Conservation (phyloP, 345 rosid genomes). For the Lepidium africanum region DNA sequence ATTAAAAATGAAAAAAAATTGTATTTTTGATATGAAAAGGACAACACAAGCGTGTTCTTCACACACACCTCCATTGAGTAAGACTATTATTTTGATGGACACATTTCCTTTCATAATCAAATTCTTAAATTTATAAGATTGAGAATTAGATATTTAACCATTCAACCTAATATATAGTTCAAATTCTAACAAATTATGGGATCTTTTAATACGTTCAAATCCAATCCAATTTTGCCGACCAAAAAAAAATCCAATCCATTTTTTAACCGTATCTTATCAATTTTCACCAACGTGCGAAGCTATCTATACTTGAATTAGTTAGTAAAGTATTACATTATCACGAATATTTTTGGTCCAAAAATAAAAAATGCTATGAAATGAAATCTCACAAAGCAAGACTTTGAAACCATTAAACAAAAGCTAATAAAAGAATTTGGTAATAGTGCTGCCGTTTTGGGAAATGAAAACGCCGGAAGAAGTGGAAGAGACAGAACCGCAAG, state of each 20-base stretch:
- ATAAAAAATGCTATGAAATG: neutral
- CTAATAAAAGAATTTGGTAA: neutral
- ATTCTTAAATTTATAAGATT: too few relatives aligned
- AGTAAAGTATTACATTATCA: too few relatives aligned
- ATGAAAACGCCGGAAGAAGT: conserved; percentile 11
- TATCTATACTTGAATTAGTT: neutral
- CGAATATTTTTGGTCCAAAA: neutral
- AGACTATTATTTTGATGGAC: too few relatives aligned
- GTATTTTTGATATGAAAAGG: conserved; percentile 11
- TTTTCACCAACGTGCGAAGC: neutral
- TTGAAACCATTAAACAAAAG: neutral
- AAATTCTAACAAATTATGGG: too few relatives aligned
- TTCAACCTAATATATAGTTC: too few relatives aligned
- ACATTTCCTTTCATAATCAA: too few relatives aligned
- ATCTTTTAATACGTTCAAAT: too few relatives aligned
- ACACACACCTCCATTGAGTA: too few relatives aligned
- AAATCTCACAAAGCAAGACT: neutral
- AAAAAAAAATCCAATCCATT: too few relatives aligned
- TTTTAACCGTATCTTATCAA: neutral
- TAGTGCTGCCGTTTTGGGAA: conserved; percentile 4
- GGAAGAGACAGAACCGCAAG: conserved; percentile 9
- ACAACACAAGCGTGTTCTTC: conserved; percentile 13
- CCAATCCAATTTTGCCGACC: too few relatives aligned
- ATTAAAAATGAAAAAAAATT: neutral
- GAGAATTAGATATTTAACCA: too few relatives aligned